These are phyloP conservation scores for Quercus robur DNA, from an alignment of 306 rosid genomes.

Conservation along the genomic window DNA sequence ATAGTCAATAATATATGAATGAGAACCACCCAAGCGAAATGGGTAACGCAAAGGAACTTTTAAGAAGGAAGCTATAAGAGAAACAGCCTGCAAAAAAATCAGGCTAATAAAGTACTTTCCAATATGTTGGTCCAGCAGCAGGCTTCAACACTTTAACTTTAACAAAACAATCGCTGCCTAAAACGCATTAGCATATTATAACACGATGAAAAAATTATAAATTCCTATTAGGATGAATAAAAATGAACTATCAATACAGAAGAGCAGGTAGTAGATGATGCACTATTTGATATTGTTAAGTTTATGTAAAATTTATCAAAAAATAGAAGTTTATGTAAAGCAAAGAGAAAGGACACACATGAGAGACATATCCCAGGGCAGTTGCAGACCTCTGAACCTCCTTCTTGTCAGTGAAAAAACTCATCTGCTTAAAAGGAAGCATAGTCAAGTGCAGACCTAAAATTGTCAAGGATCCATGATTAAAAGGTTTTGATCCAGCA, in stretches of 20 bases:
- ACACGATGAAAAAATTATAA: background rate
- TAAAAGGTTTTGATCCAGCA: constrained; percentile 54
- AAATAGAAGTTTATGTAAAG: background rate
- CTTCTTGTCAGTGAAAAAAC: constrained; percentile 90
- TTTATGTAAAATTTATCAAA: background rate
- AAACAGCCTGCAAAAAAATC: constrained; percentile 74
- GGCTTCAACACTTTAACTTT: background rate
- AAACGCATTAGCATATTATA: constrained; percentile 8
- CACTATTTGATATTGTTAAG: background rate
- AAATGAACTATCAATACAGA: background rate
- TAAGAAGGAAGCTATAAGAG: constrained; percentile 77
- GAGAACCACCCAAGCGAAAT: constrained; percentile 78
- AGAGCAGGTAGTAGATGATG: background rate
- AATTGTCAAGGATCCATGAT: constrained; percentile 82
- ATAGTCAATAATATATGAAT: constrained; percentile 70
- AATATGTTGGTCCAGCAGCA: constrained; percentile 22
- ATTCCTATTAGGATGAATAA: background rate
- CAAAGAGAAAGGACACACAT: constrained; percentile 52
- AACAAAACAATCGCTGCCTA: background rate
- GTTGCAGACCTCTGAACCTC: constrained; percentile 88
- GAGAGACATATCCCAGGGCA: constrained; percentile 87
- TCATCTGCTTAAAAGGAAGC: constrained; percentile 77
- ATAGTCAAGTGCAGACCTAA: constrained; percentile 77
- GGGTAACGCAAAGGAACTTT: constrained; percentile 91
- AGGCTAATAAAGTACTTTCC: constrained; percentile 28